Evolutionary conservation across 768 basidiomycete species (phyloP), one percentile per base, ranked within the genome.

Genomic region (Suillus ampliporus): DNA sequence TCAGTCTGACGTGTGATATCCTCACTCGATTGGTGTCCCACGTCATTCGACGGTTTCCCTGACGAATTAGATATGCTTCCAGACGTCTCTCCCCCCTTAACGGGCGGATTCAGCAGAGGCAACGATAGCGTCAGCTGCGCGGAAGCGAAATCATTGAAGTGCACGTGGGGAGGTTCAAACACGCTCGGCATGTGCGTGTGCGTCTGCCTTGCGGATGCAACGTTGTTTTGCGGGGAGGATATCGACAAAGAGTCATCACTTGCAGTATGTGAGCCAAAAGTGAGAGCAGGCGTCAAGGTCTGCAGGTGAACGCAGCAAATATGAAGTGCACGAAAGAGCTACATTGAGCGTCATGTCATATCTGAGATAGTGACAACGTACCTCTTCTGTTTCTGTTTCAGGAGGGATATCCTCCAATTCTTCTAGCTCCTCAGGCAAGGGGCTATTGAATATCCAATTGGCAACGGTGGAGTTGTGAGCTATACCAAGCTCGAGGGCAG

Each of bases 401-500:
- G 61, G 68, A 19, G 65, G 66, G 43, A 59, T 50, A 40, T 61
- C 57, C 19, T 69, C 80, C 2, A 35, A 4, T 58, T 80, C 80
- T 57, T 87, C 87, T 17, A 85, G 84, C 61, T 87, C 88, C 63
- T 84, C 88, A 46, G 79, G 77, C 31, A 85, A 66, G 1, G 86
- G 76, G 51, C 88, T 85, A 62, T 84, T 86, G 73, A 91, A 91
- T 71, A 92, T 89, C 87, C 90, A 90, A 64, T 87, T 79, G 6
- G 88, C 83, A 21, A 91, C 85, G 31, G 85, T 80, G 19, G 82
- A 78, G 64, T 84, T 89, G 38, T 75, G 81, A 37, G 83, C 83
- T 21, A 91, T 71, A 4, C 90, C 90, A 14, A 92, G 82, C 70
- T 89, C 78, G 43, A 91, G 79, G 8, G 90, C 90, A 8, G 82